phyloP scores from a whole-genome alignment of 352 stramenopile genomes.

The Phytopythium mirpurense region DNA sequence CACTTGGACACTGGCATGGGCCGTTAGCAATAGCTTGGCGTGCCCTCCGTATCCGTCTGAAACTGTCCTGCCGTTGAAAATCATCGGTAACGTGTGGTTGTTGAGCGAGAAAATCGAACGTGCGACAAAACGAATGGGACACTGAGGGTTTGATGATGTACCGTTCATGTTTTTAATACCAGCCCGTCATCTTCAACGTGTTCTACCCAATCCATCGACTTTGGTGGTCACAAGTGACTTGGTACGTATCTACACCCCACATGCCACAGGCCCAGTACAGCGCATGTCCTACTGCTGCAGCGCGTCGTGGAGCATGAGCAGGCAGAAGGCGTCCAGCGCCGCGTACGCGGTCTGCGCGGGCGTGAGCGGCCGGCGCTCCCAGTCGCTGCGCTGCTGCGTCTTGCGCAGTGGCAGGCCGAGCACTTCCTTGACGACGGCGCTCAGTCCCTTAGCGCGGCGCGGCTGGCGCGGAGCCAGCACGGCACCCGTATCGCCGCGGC shows the following conservation, averaged over 20 bases:
- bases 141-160: not conserved
- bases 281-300: not conserved
- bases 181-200: not conserved
- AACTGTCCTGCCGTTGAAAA: not conserved
- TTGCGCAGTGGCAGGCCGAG: slow-evolving; percentile 61
- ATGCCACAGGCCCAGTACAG: no score
- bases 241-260: no score
- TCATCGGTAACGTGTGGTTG: not conserved
- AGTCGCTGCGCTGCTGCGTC: slow-evolving; percentile 69
- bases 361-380: slow-evolving; percentile 57
- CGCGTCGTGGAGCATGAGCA: slow-evolving; percentile 66
- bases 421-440: slow-evolving; percentile 41
- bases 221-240: no score
- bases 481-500: not conserved
- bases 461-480: slow-evolving; percentile 12
- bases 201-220: not conserved
- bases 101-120: no score
- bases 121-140: not conserved
- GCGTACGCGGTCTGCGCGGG: slow-evolving; percentile 65
- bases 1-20: not conserved
- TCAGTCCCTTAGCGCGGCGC: slow-evolving; percentile 48
- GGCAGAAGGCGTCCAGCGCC: slow-evolving; percentile 63
- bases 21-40: no score
- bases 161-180: not conserved
- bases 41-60: no score